These are phyloP conservation scores for Panicum miliaceum DNA, from an alignment of 176 grass and related monocot genomes.

Conservation along the genomic window DNA sequence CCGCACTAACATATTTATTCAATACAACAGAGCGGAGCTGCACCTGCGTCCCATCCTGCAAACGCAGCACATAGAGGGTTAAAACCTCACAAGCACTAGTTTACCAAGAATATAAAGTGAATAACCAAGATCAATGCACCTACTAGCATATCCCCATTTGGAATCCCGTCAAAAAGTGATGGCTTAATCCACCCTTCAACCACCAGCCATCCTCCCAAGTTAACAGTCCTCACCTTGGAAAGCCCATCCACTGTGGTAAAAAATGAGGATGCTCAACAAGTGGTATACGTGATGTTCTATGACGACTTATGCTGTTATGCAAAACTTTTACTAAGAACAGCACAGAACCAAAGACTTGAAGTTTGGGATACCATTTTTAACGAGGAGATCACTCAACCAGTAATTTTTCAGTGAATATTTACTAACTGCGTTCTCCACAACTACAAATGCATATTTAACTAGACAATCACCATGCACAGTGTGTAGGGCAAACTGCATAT, in stretches of 20 bases:
- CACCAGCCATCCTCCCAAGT: conserved; percentile 85
- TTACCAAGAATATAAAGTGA: background rate
- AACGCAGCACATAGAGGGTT: conserved; percentile 7
- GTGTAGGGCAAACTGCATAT: background rate
- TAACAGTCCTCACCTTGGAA: conserved; percentile 64
- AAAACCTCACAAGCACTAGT: conserved; percentile 8
- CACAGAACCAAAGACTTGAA: background rate
- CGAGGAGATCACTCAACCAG: background rate
- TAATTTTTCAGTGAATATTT: background rate
- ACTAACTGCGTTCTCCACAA: background rate
- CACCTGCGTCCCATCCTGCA: conserved; percentile 73
- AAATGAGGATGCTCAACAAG: background rate
- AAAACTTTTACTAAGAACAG: background rate
- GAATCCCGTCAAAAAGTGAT: conserved; percentile 73
- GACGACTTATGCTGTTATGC: background rate
- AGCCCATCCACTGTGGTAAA: conserved; percentile 57
- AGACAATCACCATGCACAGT: background rate
- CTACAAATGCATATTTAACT: background rate
- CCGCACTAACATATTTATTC: conserved; percentile 62
- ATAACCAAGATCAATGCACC: conserved; percentile 25
- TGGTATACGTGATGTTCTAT: background rate
- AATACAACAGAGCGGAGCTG: conserved; percentile 62
- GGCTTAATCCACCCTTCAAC: conserved; percentile 83
- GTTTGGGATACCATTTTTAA: background rate
- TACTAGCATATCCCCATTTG: conserved; percentile 83